Base-by-base conservation (phyloP, 139 green algal genomes). In the Coelastrella sp. region DNA sequence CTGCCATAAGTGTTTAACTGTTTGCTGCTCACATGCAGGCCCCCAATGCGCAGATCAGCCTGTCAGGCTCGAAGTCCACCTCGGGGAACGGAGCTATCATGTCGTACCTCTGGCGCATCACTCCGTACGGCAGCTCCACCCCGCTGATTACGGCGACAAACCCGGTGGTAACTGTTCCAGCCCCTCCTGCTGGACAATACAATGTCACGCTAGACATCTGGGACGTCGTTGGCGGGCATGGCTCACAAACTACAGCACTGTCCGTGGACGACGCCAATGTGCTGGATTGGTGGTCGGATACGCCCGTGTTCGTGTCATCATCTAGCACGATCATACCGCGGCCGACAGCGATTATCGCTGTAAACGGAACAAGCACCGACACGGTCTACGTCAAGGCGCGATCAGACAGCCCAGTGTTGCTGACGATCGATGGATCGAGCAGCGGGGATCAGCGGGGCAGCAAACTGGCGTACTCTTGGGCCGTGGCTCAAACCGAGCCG, bases 121-220 rank as follows among this genome's bases (percentile, higher is more conserved):
- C 16, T 3, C 73, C 73, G 4, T 75, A 83, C 14, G 58, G 74
- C 58, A 83, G 73, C 85, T 75, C 73, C 8, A 68, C 59, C 54
- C 7, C n/a, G 5, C 7, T 61, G 19, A 66, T 23, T 3, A 76
- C 73, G 19, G 73, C 85, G 7, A 84, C 10, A 5, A 77, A 32
- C 7, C 73, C 73, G 4, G 54, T 47, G 3, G 58, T 68, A 3
- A 83, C 59, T 2, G 56, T 83, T 5, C 7, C 32, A 22, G 57
- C 73, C 3, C 85, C 85, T 19, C 57, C 74, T n/a, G n/a, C 22
- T 19, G 85, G 73, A 3, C 73, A 84, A 54, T 90, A 90, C 58
- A 90, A 83, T 32, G 85, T 83, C 5, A 90, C 85, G 19, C 58
- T 90, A n/a, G 59, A 83, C 56, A 23, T 90, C 4, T 90, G 85